phyloP scores from a whole-genome alignment of 306 rosid genomes.

The Vigna mungo region DNA sequence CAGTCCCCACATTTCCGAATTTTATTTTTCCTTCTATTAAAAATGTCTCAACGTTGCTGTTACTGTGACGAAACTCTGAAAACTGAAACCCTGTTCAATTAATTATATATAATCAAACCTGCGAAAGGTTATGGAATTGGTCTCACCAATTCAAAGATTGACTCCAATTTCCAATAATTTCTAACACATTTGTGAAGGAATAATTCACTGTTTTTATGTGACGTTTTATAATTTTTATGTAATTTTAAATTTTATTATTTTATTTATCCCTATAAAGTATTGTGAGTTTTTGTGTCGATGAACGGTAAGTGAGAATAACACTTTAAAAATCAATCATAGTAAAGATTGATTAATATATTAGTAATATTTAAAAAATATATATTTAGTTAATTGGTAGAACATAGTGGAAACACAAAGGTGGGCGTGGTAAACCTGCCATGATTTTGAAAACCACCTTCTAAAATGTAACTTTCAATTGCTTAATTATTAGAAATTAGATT shows the following conservation, averaged over 20 bases:
- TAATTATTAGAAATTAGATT: conserved; percentile 22
- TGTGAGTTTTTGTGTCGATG: too few species aligned
- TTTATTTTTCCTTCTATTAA: conserved; percentile 3
- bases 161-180: not conserved
- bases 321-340: too few species aligned
- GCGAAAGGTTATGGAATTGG: conserved; percentile 6
- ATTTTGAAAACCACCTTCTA: conserved; percentile 29
- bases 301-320: too few species aligned
- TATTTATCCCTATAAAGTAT: too few species aligned
- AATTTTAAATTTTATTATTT: too few species aligned
- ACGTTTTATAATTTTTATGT: too few species aligned
- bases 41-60: not conserved
- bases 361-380: too few species aligned
- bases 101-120: not conserved
- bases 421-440: conserved; percentile 17
- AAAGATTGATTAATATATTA: too few species aligned
- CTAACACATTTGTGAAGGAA: too few species aligned
- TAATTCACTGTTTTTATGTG: too few species aligned
- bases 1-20: not conserved
- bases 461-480: not conserved
- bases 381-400: not conserved
- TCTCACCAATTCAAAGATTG: conserved; percentile 17
- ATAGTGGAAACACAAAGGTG: conserved; percentile 12
- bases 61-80: conserved; percentile 3
- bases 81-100: not conserved